Conservation (phyloP, 257 asterid genomes). For the Ligustrum vulgare region DNA sequence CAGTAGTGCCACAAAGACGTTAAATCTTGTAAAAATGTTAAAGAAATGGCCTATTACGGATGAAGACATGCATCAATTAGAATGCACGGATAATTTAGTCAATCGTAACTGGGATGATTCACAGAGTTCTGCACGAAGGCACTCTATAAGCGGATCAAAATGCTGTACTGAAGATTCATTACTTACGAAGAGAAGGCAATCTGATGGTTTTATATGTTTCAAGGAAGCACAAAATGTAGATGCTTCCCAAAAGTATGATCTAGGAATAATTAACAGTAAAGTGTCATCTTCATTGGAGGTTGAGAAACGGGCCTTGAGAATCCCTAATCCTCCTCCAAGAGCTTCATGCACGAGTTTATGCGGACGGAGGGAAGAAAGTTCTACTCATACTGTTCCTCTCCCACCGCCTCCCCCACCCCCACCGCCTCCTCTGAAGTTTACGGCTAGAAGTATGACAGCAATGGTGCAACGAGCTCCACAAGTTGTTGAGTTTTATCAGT, state of each 20-base stretch:
- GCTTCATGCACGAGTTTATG: slow-evolving; percentile 51
- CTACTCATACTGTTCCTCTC: slow-evolving; percentile 31
- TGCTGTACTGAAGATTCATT: slow-evolving; percentile 51
- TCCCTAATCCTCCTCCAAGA: slow-evolving; percentile 93
- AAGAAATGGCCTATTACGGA: slow-evolving; percentile 82
- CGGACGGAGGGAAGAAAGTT: slow-evolving; percentile 42
- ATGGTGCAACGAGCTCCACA: slow-evolving; percentile 83
- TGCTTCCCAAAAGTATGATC: slow-evolving; percentile 44
- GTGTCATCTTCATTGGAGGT: slow-evolving; percentile 58
- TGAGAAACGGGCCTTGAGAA: slow-evolving; percentile 67
- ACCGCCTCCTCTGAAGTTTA: slow-evolving; percentile 63
- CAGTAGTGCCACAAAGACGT: slow-evolving; percentile 43
- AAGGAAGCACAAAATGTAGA: slow-evolving; percentile 58
- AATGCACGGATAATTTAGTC: slow-evolving; percentile 32
- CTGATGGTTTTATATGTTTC: slow-evolving; percentile 71
- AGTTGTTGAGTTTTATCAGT: slow-evolving; percentile 87
- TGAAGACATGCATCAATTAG: slow-evolving; percentile 57
- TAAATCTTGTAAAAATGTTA: slow-evolving; percentile 64
- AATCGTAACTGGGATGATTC: slow-evolving; percentile 44
- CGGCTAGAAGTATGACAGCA: slow-evolving; percentile 43
- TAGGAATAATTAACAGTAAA: slow-evolving; percentile 43
- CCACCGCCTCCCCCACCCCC: slow-evolving; percentile 77
- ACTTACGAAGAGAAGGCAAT: slow-evolving; percentile 63
- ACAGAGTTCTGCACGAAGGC: slow-evolving; percentile 55
- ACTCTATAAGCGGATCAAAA: slow-evolving; percentile 77